phyloP scores from a whole-genome alignment of 192 early-diverging fungal species.

The Podila epigama region DNA sequence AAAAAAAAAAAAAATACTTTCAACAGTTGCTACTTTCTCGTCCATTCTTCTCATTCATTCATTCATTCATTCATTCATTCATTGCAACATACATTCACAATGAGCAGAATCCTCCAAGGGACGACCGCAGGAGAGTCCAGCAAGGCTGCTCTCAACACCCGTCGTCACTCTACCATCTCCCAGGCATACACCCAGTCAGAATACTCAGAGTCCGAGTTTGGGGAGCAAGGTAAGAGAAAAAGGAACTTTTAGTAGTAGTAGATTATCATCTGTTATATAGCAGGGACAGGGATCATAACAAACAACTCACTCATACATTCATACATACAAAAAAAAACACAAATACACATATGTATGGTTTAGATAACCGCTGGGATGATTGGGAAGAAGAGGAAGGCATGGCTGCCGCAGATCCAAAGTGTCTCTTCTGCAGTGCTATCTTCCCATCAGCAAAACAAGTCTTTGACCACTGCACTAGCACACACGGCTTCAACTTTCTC shows the following conservation, averaged over 20 bases:
- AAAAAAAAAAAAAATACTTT: background rate
- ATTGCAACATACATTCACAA: background rate
- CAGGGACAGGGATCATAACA: background rate
- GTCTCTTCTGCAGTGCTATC: slow-evolving; percentile 71
- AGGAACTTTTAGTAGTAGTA: no score
- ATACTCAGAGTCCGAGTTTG: slow-evolving; percentile 48
- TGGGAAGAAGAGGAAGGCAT: slow-evolving; percentile 76
- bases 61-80: background rate
- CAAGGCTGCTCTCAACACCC: slow-evolving; percentile 32
- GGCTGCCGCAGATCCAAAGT: slow-evolving; percentile 59
- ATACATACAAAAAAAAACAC: background rate
- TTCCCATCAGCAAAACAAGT: slow-evolving; percentile 57
- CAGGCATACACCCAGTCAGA: slow-evolving; percentile 50
- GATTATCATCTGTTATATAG: no score
- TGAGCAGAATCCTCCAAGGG: slow-evolving; percentile 44
- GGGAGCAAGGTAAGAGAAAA: slow-evolving; percentile 49
- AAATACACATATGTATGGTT: background rate
- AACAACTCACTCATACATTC: background rate
- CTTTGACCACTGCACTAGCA: slow-evolving; percentile 66
- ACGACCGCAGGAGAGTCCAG: slow-evolving; percentile 22
- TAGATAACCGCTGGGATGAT: slow-evolving; percentile 66
- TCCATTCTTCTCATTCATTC: background rate
- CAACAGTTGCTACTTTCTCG: no score
- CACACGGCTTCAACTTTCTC: slow-evolving; percentile 76
- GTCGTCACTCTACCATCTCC: slow-evolving; percentile 34